Base-by-base conservation (phyloP, 2,329 filamentous ascomycete genomes). In the Tolypocladium guangdongense region DNA sequence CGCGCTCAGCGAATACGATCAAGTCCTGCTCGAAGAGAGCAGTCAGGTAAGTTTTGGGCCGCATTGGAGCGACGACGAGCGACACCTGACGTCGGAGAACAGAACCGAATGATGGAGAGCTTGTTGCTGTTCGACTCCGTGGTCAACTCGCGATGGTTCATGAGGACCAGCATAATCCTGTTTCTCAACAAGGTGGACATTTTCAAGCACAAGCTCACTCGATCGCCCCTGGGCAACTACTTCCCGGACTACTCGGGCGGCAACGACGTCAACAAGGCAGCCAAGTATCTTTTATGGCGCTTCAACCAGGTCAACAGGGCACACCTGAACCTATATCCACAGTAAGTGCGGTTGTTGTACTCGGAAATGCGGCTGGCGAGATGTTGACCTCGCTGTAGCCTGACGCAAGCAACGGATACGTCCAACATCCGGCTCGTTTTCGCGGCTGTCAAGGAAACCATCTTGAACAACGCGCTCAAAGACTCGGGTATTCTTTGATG, bases 51-150 rank as follows among this genome's bases (percentile, higher is more conserved):
- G 80, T 50, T 33, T 16, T 10, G 4, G 16, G 33, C 53, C 12
- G 30, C 20, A 4, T 10, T 7, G 22, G 2, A 35, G n/a, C 22
- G 35, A 37, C 30, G 46, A 39, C 7, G 48, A 39, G 20, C 24
- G 14, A 22, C 14, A 20, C 37, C 32, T 56, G 35, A 53, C 48
- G 46, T 33, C 27, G 22, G n/a, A 8, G 7, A 24, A 43, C 61
- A 96, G 90, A 99, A 99, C 69, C 93, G 93, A 58, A 99, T 99
- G 93, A 96, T 97, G 90, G 93, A 99, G 71, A 96, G 90, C 66
- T 72, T 99, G 51, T 82, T 97, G 18, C 80, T 99, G 5, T 99
- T 99, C 68, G 93, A 99, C 71, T 97, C 92, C 1, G 93, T 99
- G 5, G 93, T 99, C 62, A 99, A 99, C 73, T 97, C 93, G 35